Percentiles rank a stretch among this genome's conserved stretches.
Conservation (phyloP, 2,329 filamentous ascomycete genomes). For the Nigrograna mackinnonii region DNA sequence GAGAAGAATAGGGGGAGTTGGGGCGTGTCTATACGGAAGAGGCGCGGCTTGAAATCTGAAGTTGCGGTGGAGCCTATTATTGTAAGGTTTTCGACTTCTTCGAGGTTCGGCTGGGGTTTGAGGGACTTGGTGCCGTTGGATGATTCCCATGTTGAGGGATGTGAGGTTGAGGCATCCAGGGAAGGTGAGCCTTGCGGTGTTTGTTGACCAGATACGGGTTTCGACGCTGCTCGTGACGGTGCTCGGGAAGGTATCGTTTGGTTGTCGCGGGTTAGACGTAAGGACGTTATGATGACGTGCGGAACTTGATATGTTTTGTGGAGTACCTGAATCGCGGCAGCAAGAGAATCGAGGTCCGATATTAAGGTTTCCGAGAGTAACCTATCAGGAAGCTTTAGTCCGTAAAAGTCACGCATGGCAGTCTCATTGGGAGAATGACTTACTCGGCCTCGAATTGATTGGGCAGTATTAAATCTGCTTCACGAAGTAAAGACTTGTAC, state of each 20-base stretch:
- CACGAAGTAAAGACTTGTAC: conserved; percentile 76
- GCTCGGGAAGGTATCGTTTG: conserved; percentile 36
- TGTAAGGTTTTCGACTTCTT: conserved; percentile 55
- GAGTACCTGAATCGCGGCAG: conserved; percentile 73
- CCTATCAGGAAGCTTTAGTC: too few relatives aligned
- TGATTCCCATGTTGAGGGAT: conserved; percentile 14
- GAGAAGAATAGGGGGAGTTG: conserved; percentile 92
- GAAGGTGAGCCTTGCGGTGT: conserved; percentile 20
- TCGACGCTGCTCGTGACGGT: conserved; percentile 30
- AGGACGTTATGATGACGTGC: conserved; percentile 91
- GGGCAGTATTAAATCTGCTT: conserved; percentile 89
- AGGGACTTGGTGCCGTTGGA: conserved; percentile 4
- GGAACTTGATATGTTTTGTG: conserved; percentile 78
- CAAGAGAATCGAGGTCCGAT: conserved; percentile 71
- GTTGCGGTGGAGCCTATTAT: conserved; percentile 79
- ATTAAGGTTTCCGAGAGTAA: conserved; percentile 86
- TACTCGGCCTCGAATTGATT: conserved; percentile 98
- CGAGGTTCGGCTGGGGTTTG: not conserved
- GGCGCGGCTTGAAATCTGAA: conserved; percentile 67
- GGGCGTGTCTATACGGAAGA: conserved; percentile 87
- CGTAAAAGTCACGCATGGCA: not conserved
- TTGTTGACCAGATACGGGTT: conserved; percentile 26
- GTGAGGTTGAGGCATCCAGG: conserved; percentile 17
- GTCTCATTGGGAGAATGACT: conserved; percentile 29
- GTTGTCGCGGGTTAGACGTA: conserved; percentile 67